Percentiles rank a stretch among this genome's conserved stretches.
phyloP scores from a whole-genome alignment of 768 basidiomycete genomes.

The Leccinum subtestaceum region DNA sequence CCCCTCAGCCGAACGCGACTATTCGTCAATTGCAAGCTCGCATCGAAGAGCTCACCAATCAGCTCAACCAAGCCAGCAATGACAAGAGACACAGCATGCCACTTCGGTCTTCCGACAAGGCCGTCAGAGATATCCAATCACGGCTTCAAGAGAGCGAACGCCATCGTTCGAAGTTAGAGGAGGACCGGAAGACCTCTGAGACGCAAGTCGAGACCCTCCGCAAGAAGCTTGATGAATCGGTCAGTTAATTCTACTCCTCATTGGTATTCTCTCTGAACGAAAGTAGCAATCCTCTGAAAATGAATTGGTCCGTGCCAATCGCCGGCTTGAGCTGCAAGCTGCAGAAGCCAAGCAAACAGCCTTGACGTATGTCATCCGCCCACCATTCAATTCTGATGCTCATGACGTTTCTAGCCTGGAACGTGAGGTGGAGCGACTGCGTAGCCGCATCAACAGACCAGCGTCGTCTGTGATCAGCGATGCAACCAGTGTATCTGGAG shows the following conservation, averaged over 20 bases:
- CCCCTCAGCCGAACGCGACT: slow-evolving; percentile 53
- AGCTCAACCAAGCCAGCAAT: slow-evolving; percentile 41
- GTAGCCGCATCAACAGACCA: slow-evolving; percentile 62
- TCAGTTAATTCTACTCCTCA: slow-evolving; percentile 33
- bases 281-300: slow-evolving; percentile 67
- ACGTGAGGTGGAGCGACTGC: slow-evolving; percentile 65
- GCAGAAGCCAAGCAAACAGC: slow-evolving; percentile 69
- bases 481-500: slow-evolving; percentile 11
- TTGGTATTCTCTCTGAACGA: slow-evolving; percentile 3
- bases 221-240: slow-evolving; percentile 57
- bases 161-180: slow-evolving; percentile 58
- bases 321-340: slow-evolving; percentile 74
- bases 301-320: slow-evolving; percentile 66
- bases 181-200: slow-evolving; percentile 61
- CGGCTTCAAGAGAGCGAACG: slow-evolving; percentile 63
- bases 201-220: slow-evolving; percentile 56
- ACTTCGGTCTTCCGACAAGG: slow-evolving; percentile 45
- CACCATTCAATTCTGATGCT: slow-evolving; percentile 1
- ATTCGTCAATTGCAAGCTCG: slow-evolving; percentile 64
- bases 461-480: slow-evolving; percentile 37
- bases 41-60: slow-evolving; percentile 64
- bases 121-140: slow-evolving; percentile 49
- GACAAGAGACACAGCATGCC: slow-evolving; percentile 37
- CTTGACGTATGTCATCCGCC: slow-evolving; percentile 49
- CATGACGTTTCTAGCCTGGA: slow-evolving; percentile 45